These are phyloP conservation scores for Verticillium tricorpus DNA, from an alignment of 2,329 filamentous ascomycete genomes.

Conservation along the genomic window DNA sequence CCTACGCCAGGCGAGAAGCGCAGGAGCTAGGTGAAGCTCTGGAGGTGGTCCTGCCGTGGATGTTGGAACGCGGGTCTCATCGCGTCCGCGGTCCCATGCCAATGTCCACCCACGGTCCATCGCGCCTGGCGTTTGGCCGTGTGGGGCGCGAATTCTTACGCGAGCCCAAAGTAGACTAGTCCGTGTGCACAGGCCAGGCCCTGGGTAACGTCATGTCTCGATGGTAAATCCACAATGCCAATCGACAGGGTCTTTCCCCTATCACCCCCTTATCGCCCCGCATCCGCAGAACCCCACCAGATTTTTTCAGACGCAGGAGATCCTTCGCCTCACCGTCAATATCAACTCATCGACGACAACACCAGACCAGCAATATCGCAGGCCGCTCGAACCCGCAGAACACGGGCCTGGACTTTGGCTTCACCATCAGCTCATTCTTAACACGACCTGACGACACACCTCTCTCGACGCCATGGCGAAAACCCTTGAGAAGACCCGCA, in stretches of 20 bases:
- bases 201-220: background rate
- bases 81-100: background rate
- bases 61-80: background rate
- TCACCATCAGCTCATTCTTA: background rate
- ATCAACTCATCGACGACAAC: background rate
- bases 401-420: background rate
- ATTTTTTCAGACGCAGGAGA: background rate
- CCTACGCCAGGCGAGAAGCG: background rate
- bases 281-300: background rate
- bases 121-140: background rate
- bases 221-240: background rate
- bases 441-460: background rate
- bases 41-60: background rate
- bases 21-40: background rate
- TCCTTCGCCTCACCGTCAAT: background rate
- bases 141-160: background rate
- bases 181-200: background rate
- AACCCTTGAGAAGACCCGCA: constrained; percentile 76
- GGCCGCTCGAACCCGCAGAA: background rate
- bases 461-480: constrained; percentile 60
- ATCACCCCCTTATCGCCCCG: background rate
- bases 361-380: background rate
- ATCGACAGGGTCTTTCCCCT: background rate
- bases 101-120: background rate
- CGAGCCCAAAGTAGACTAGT: background rate